Evolutionary conservation across 1,284 basidiomycete species (phyloP).

Genomic region (Amylostereum areolatum): DNA sequence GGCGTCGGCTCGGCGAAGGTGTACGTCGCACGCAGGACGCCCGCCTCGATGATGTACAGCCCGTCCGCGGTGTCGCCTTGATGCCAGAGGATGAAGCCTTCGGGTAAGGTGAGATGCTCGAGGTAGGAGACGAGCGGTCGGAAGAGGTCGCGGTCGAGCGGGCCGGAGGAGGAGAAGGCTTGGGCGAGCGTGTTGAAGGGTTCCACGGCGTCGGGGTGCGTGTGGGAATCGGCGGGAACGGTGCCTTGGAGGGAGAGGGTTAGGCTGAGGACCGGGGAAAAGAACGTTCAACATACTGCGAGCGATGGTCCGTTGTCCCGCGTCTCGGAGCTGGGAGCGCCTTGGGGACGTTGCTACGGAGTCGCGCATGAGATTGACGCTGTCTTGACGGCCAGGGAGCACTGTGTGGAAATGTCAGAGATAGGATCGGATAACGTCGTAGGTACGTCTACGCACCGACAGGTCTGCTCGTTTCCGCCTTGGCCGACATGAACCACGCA

Average conservation of each 20-base stretch:
- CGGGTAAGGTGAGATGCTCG: constrained; percentile 48
- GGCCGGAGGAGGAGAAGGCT: constrained; percentile 68
- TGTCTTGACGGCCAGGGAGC: constrained; percentile 51
- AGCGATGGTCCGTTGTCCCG: constrained; percentile 67
- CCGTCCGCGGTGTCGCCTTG: constrained; percentile 76
- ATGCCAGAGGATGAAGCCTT: constrained; percentile 70
- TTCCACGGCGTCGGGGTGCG: constrained; percentile 30
- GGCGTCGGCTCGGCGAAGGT: constrained; percentile 64
- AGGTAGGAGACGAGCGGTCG: constrained; percentile 69
- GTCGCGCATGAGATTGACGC: constrained; percentile 42
- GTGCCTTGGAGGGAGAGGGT: constrained; percentile 14
- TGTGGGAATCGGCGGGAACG: not conserved
- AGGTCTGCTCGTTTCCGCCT: constrained; percentile 39
- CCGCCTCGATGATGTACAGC: constrained; percentile 81
- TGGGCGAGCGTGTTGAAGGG: constrained; percentile 66
- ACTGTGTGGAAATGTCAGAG: constrained; percentile 26
- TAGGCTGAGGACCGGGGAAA: not conserved
- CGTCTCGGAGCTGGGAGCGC: constrained; percentile 68
- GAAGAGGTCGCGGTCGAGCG: constrained; percentile 43
- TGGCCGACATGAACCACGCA: constrained; percentile 67
- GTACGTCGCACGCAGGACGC: constrained; percentile 79
- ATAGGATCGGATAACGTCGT: not conserved
- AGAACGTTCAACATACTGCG: constrained; percentile 33
- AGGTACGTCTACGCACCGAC: constrained; percentile 14
- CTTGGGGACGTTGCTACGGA: constrained; percentile 73